Base-by-base conservation (phyloP, 805 yeast species). In the Debaryomyces hansenii region DNA sequence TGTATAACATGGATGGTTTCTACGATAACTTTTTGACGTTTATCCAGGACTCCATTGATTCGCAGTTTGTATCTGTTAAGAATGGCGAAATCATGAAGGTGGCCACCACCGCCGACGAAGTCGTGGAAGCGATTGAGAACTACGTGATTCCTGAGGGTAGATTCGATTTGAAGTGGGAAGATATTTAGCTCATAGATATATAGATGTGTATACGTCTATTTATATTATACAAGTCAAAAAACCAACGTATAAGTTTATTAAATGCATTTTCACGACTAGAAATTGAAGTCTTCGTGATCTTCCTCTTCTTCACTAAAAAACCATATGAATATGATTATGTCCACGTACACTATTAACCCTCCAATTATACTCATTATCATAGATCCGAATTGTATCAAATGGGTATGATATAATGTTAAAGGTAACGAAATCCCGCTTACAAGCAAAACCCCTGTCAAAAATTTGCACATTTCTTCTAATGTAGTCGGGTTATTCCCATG, bases 1-100 rank as follows among this genome's bases (percentile, higher is more conserved):
- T 90, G 36, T 83, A 83, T 68, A 90, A 90, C 66, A 76, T 85
- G 45, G 76, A 85, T 65, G 96, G 96, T 0, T 90, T 87, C 63
- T 90, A 79, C 64, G 90, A 89, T 63, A 80, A 79, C 31, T 75
- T 89, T 46, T 65, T 89, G 53, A 67, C 63, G 41, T 89, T 88
- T 56, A 69, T 90, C 48, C 63, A 73, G 28, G 80, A 75, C 47
- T 75, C 91, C 7, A 80, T 86, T 37, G 63, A 72, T 11, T 69
- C 74, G 36, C 92, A 90, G 3, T 89, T 89, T 57, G 84, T 90
- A 46, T 77, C 85, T 35, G 72, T 69, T 53, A 80, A 77, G 53
- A 86, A 87, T 61, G 83, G 87, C 31, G 75, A 75, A 31, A 86
- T 89, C 50, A 72, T 89, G 46, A 79, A 79, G 45, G 85, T 85